phyloP scores from a whole-genome alignment of 2,329 filamentous ascomycete species.

The Trichoderma pleuroti region DNA sequence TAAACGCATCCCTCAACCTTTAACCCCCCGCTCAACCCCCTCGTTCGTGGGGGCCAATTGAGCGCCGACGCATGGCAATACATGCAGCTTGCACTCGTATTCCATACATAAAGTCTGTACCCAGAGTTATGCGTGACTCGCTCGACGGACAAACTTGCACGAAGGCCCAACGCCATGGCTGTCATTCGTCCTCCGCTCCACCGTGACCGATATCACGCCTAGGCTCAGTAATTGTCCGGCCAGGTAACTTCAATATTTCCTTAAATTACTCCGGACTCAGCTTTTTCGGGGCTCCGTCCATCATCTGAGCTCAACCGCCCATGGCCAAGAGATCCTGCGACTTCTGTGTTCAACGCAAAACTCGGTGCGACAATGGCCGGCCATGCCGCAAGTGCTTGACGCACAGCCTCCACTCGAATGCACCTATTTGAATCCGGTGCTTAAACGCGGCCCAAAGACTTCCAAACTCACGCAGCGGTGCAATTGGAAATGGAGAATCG shows the following conservation, averaged over 20 bases:
- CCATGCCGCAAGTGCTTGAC: conserved; percentile 18
- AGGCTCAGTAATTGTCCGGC: neutral
- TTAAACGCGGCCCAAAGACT: conserved; percentile 22
- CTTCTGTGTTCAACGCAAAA: conserved; percentile 19
- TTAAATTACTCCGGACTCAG: neutral
- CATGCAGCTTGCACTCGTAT: neutral
- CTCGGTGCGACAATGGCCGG: conserved; percentile 17
- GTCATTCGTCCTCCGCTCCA: neutral
- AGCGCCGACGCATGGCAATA: neutral
- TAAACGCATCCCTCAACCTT: neutral
- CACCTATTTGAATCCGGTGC: conserved; percentile 19
- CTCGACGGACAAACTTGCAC: neutral
- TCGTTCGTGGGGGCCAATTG: neutral
- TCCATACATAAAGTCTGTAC: neutral
- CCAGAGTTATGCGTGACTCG: neutral
- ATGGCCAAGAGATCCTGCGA: conserved; percentile 20
- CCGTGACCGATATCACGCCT: neutral
- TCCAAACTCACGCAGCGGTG: conserved; percentile 14
- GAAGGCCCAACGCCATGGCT: neutral
- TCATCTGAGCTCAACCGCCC: neutral
- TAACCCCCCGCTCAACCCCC: conserved; percentile 3
- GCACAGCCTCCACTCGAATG: conserved; percentile 18
- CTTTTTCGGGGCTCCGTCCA: neutral
- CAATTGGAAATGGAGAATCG: conserved; percentile 13
- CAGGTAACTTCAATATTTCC: neutral